Evolutionary conservation across 2,329 filamentous ascomycete genomes (phyloP).

Genomic region (Ilyonectria robusta): DNA sequence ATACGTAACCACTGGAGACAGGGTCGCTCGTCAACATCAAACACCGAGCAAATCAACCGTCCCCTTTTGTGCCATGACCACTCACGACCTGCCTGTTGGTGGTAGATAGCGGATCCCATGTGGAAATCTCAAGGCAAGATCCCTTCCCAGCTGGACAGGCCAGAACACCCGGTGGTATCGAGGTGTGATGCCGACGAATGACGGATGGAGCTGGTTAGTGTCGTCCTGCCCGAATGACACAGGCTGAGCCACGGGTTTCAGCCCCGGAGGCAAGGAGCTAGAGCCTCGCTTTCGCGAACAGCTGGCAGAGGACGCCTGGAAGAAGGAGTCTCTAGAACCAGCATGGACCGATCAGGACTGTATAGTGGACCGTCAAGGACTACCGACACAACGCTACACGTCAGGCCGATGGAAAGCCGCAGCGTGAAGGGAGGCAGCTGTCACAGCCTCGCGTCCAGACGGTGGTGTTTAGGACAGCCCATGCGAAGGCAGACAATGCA

Average conservation of each 20-base stretch:
- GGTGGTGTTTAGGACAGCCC: constrained; percentile 10
- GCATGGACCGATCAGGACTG: constrained; percentile 32
- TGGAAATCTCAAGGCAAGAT: constrained; percentile 34
- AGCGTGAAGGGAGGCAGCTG: constrained; percentile 10
- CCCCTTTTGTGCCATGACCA: constrained; percentile 27
- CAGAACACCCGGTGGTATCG: constrained; percentile 6
- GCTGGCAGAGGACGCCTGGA: constrained; percentile 24
- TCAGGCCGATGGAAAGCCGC: constrained; percentile 36
- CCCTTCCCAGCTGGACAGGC: constrained; percentile 23
- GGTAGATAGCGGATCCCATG: constrained; percentile 33
- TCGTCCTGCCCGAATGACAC: constrained; percentile 40
- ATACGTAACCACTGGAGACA: constrained; percentile 16
- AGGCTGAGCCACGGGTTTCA: constrained; percentile 48
- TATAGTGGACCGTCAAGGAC: constrained; percentile 37
- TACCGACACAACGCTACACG: constrained; percentile 30
- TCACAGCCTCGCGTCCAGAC: constrained; percentile 7
- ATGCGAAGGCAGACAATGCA: constrained; percentile 20
- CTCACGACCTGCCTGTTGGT: constrained; percentile 28
- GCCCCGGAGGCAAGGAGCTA: constrained; percentile 27
- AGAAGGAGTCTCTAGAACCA: constrained; percentile 11
- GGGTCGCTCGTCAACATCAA: constrained; percentile 42
- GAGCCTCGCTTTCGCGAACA: constrained; percentile 17
- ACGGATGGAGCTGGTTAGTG: constrained; percentile 30
- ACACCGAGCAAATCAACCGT: constrained; percentile 35
- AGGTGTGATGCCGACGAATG: constrained; percentile 19